These are phyloP conservation scores for Tremella fuciformis DNA, from an alignment of 768 basidiomycete species.

Conservation along the genomic window DNA sequence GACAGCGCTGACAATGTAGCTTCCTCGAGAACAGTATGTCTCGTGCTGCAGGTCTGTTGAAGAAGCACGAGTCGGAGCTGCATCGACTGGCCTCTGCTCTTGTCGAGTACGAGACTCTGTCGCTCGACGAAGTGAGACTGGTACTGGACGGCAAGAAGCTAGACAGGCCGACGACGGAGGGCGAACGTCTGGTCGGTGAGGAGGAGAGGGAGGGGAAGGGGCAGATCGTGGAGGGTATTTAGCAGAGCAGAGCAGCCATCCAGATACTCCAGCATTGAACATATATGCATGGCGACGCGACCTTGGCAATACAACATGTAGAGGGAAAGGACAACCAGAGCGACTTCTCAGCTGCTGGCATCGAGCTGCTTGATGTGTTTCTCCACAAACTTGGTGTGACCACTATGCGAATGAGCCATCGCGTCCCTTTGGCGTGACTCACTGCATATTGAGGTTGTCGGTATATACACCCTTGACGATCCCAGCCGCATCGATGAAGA, in stretches of 20 bases:
- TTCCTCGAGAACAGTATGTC: conserved; percentile 68
- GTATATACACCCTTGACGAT: conserved; percentile 59
- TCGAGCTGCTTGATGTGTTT: conserved; percentile 58
- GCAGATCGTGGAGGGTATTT: conserved; percentile 41
- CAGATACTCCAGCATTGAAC: conserved; percentile 6
- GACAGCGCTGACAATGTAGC: conserved; percentile 44
- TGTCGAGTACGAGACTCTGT: conserved; percentile 92
- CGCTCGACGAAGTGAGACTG: conserved; percentile 76
- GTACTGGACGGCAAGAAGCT: conserved; percentile 75
- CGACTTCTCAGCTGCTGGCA: too few relatives aligned
- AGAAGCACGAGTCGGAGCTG: conserved; percentile 67
- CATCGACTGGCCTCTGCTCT: conserved; percentile 87
- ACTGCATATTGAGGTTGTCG: conserved; percentile 1
- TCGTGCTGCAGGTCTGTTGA: conserved; percentile 65
- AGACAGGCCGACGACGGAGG: conserved; percentile 21
- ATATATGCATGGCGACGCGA: not conserved
- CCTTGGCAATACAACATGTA: not conserved
- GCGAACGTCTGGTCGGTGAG: conserved; percentile 31
- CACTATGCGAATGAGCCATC: conserved; percentile 44
- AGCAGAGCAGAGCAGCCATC: conserved; percentile 8
- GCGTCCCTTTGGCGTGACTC: not conserved
- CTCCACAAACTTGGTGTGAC: conserved; percentile 69
- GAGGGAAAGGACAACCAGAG: not conserved
- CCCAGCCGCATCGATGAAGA: conserved; percentile 71
- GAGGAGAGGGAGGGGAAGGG: conserved; percentile 28